Evolutionary conservation across 2,329 filamentous ascomycete species (phyloP).

Genomic region (Pseudogymnoascus sp.): DNA sequence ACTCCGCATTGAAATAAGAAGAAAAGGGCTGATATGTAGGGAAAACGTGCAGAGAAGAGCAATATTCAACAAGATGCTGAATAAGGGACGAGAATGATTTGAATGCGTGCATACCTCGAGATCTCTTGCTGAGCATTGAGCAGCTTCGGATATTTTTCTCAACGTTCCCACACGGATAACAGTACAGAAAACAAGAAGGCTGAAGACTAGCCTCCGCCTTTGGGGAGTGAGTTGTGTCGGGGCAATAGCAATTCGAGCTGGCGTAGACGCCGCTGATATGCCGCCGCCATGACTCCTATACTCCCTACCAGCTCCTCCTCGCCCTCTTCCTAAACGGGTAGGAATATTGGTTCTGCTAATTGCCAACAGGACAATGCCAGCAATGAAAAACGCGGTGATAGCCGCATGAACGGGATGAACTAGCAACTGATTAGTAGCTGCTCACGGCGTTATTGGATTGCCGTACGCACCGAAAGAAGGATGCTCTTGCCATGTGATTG

Average conservation of each 20-base stretch:
- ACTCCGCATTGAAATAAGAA: neutral
- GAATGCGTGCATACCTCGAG: constrained; percentile 8
- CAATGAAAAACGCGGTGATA: neutral
- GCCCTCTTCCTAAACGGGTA: neutral
- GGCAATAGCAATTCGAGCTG: neutral
- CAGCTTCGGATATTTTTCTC: neutral
- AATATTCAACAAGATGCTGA: neutral
- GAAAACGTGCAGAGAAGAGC: neutral
- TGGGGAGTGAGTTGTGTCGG: neutral
- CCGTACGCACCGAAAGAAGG: neutral
- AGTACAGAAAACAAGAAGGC: neutral
- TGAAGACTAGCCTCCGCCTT: neutral
- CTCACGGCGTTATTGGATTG: neutral
- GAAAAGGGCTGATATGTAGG: neutral
- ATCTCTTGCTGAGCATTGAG: neutral
- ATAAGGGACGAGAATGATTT: neutral
- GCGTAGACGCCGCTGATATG: neutral
- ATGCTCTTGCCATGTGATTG: constrained; percentile 6
- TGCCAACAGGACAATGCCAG: neutral
- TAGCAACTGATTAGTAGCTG: neutral
- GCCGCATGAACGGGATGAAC: constrained; percentile 1
- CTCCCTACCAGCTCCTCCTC: constrained; percentile 9
- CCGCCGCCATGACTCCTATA: neutral
- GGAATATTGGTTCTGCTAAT: constrained; percentile 2
- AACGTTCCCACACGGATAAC: constrained; percentile 8